Conservation (phyloP, 2,329 filamentous ascomycete species). For the Scedosporium apiospermum region DNA sequence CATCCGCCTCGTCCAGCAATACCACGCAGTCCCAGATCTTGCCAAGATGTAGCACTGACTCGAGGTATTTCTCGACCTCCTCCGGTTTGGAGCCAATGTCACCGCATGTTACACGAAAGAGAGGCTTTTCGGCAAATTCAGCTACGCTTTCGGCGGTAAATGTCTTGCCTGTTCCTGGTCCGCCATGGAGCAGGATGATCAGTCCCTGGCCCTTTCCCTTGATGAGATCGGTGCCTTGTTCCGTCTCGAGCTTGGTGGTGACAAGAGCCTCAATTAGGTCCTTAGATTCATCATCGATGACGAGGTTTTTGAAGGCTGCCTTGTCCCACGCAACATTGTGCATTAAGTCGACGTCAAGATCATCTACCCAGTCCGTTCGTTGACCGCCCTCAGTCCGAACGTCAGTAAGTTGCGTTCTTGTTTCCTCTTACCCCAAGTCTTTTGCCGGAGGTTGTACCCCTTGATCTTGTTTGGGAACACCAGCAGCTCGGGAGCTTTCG, state of each 20-base stretch:
- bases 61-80: constrained; percentile 9
- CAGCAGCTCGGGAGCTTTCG: background rate
- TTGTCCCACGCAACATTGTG: background rate
- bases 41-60: constrained; percentile 7
- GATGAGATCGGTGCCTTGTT: background rate
- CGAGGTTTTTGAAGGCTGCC: background rate
- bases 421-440: background rate
- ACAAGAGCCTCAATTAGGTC: background rate
- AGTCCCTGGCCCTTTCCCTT: background rate
- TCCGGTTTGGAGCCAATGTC: constrained; percentile 5
- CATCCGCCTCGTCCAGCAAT: constrained; percentile 24
- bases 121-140: background rate
- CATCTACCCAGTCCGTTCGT: background rate
- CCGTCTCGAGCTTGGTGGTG: background rate
- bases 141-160: constrained; percentile 3
- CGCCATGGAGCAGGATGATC: background rate
- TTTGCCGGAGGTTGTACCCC: background rate
- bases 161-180: constrained; percentile 3
- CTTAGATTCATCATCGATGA: background rate
- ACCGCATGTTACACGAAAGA: background rate
- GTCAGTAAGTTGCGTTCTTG: background rate
- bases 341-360: background rate
- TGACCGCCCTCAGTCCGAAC: background rate
- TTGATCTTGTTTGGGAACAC: background rate
- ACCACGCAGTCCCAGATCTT: constrained; percentile 10